phyloP scores from a whole-genome alignment of 768 basidiomycete species.

The Termitomyces sp. region DNA sequence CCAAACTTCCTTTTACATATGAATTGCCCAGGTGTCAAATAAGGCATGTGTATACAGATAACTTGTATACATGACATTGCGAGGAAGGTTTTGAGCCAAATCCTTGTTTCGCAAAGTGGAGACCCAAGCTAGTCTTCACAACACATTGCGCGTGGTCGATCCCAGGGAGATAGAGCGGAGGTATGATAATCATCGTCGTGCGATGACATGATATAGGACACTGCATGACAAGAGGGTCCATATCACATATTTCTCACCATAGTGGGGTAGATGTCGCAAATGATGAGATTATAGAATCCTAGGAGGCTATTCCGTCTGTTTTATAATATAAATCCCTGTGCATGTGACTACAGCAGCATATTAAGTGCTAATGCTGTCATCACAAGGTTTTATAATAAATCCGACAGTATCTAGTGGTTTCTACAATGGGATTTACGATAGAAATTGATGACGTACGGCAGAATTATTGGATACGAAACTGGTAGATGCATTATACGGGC shows the following conservation, averaged over 20 bases:
- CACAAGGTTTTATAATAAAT: no score
- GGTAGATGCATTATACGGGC: constrained; percentile 72
- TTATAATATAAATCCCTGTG: no score
- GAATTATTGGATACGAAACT: constrained; percentile 72
- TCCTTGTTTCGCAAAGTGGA: background rate
- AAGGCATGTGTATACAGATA: background rate
- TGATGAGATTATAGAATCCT: background rate
- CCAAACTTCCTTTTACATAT: background rate
- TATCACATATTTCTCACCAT: no score
- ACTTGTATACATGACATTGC: background rate
- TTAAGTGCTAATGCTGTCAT: no score
- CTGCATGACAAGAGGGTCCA: background rate
- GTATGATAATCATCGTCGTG: background rate
- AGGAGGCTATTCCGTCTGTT: no score
- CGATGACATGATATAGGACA: background rate
- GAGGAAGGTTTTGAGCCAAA: background rate
- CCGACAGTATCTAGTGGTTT: no score
- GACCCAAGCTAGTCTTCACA: background rate
- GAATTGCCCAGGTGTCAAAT: no score
- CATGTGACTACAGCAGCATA: no score
- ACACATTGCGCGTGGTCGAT: background rate
- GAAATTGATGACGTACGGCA: constrained; percentile 5
- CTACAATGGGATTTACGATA: background rate
- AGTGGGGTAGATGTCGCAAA: background rate
- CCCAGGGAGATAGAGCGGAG: background rate